Evolutionary conservation across 495 filamentous ascomycete genomes (phyloP).

Genomic region (Amphirosellinia nigrospora): DNA sequence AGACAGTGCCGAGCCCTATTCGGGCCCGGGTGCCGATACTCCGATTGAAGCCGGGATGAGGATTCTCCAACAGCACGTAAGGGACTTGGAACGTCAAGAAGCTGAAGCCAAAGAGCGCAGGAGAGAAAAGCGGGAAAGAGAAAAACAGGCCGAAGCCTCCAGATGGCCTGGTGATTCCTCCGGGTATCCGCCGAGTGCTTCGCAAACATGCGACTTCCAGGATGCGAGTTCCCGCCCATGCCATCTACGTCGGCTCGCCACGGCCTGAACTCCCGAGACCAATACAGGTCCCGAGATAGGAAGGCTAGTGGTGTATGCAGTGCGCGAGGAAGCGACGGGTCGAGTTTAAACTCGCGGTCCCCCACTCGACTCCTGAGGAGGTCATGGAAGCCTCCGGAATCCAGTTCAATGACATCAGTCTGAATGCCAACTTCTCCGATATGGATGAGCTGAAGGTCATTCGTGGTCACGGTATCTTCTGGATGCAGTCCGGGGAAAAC

Average conservation of each 20-base stretch:
- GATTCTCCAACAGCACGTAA: background rate
- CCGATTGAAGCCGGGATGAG: background rate
- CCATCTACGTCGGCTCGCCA: constrained; percentile 23
- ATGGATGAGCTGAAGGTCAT: constrained; percentile 11
- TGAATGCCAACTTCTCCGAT: constrained; percentile 19
- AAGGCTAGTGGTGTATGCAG: constrained; percentile 19
- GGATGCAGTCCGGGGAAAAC: constrained; percentile 23
- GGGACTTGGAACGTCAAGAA: background rate
- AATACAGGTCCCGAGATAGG: background rate
- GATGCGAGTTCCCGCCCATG: constrained; percentile 22
- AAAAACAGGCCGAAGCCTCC: background rate
- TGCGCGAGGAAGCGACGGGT: background rate
- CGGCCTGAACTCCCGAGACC: background rate
- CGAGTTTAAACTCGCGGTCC: constrained; percentile 13
- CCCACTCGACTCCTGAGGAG: constrained; percentile 5
- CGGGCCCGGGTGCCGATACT: no score
- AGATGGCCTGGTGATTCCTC: constrained; percentile 17
- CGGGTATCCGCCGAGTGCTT: constrained; percentile 4
- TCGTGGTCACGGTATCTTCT: constrained; percentile 21
- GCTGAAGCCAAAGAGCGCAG: background rate
- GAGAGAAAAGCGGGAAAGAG: background rate
- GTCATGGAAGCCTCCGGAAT: background rate
- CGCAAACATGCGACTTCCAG: background rate
- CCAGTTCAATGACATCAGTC: constrained; percentile 3
- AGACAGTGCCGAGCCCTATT: background rate